Conservation (phyloP, 108 stramenopile genomes). For the Fragilaria crotonensis region DNA sequence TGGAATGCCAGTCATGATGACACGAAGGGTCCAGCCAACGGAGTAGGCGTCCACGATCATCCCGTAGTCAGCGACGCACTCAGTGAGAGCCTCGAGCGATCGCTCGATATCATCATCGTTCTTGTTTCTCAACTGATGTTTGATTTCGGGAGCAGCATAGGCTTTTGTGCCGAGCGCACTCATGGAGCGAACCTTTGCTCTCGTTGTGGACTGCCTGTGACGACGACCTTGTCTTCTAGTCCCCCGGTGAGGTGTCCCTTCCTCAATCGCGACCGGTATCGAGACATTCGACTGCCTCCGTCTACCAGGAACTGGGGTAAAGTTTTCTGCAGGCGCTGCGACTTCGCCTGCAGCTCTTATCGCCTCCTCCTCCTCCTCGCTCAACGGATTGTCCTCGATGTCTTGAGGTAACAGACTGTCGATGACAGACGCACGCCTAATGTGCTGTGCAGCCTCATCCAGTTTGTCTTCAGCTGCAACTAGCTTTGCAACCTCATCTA, state of each 20-base stretch:
- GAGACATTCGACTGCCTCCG: background rate
- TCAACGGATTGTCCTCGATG: background rate
- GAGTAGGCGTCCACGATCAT: slow-evolving; percentile 84
- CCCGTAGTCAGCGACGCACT: slow-evolving; percentile 75
- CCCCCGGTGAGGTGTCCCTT: too few relatives aligned
- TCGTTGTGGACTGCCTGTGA: slow-evolving; percentile 15
- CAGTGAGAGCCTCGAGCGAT: slow-evolving; percentile 46
- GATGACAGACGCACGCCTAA: background rate
- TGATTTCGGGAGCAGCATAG: slow-evolving; percentile 83
- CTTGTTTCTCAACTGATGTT: slow-evolving; percentile 38
- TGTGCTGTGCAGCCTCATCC: background rate
- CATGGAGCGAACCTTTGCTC: slow-evolving; percentile 42
- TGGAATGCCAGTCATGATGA: slow-evolving; percentile 75
- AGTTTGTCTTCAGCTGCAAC: slow-evolving; percentile 3
- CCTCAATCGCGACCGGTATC: background rate
- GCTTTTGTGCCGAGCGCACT: slow-evolving; percentile 72
- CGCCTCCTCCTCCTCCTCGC: background rate
- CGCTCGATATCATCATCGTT: slow-evolving; percentile 34
- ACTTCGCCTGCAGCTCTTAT: background rate
- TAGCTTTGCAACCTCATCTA: slow-evolving; percentile 6
- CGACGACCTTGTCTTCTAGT: background rate
- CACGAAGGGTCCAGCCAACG: slow-evolving; percentile 72
- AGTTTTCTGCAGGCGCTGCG: background rate
- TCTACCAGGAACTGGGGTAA: background rate
- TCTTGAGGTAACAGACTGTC: background rate